Conservation (phyloP, 2,329 filamentous ascomycete genomes). For the Chaetoscypha palmicola region DNA sequence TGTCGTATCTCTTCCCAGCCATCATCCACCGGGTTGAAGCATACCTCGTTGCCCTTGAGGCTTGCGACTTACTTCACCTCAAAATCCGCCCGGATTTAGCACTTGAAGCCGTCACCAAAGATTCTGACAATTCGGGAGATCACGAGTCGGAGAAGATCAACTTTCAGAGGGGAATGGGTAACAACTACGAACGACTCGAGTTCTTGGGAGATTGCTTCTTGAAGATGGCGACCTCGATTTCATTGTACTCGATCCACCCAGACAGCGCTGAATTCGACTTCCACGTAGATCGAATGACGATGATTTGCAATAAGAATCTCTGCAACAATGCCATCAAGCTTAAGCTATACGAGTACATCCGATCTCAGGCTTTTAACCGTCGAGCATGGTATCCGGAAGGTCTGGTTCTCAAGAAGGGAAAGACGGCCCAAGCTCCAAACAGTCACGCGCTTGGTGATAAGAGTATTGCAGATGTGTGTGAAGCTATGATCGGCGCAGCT, state of each 20-base stretch:
- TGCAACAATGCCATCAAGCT: conserved; percentile 67
- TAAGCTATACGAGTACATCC: conserved; percentile 66
- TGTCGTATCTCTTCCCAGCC: conserved; percentile 71
- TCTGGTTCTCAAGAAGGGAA: conserved; percentile 66
- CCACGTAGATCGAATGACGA: conserved; percentile 82
- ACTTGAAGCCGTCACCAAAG: conserved; percentile 86
- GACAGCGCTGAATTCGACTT: conserved; percentile 77
- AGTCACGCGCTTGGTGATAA: conserved; percentile 75
- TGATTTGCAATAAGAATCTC: conserved; percentile 88
- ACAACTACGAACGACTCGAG: conserved; percentile 90
- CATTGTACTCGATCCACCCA: conserved; percentile 70
- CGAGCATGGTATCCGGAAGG: conserved; percentile 78
- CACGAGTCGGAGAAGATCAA: conserved; percentile 61
- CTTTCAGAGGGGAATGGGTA: conserved; percentile 78
- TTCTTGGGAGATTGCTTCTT: conserved; percentile 91
- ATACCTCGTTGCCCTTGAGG: conserved; percentile 72
- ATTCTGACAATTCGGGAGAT: conserved; percentile 77
- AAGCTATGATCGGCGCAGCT: conserved; percentile 86
- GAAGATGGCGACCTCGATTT: conserved; percentile 91
- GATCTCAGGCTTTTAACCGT: conserved; percentile 75
- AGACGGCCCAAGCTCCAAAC: conserved; percentile 47
- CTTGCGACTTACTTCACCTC: conserved; percentile 58
- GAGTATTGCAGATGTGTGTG: conserved; percentile 87
- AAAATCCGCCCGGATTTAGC: conserved; percentile 61
- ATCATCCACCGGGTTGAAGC: conserved; percentile 80